Evolutionary conservation across 1,284 basidiomycete species (phyloP).

Genomic region (Trametes hirsuta): DNA sequence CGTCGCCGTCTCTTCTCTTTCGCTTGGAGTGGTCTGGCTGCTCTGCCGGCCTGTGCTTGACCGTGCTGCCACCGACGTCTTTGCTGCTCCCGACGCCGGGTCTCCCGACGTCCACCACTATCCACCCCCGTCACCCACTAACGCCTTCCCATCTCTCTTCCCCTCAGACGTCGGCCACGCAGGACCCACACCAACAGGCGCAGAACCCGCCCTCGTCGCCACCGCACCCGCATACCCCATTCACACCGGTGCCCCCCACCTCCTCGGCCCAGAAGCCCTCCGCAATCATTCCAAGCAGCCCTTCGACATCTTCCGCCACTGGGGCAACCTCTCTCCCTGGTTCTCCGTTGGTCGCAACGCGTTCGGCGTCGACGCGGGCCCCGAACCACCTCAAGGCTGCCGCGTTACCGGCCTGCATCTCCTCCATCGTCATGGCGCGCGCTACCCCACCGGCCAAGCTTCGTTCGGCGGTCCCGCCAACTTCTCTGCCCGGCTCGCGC

Average conservation of each 20-base stretch:
- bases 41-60: neutral
- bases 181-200: constrained; percentile 84
- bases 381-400: constrained; percentile 72
- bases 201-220: constrained; percentile 75
- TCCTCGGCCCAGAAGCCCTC: constrained; percentile 52
- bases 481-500: constrained; percentile 60
- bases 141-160: constrained; percentile 68
- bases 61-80: neutral
- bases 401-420: constrained; percentile 73
- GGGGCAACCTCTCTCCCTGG: constrained; percentile 88
- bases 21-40: neutral
- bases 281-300: constrained; percentile 17
- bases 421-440: constrained; percentile 79
- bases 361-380: constrained; percentile 76
- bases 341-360: constrained; percentile 67
- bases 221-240: constrained; percentile 80
- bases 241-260: constrained; percentile 69
- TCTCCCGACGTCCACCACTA: constrained; percentile 68
- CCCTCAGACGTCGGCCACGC: constrained; percentile 80
- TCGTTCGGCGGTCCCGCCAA: constrained; percentile 68
- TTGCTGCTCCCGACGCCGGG: constrained; percentile 66
- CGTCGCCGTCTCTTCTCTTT: constrained; percentile 10
- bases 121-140: constrained; percentile 73
- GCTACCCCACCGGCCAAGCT: constrained; percentile 74
- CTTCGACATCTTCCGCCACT: constrained; percentile 72